phyloP scores from a whole-genome alignment of 306 rosid species.

The Macrotyloma uniflorum region DNA sequence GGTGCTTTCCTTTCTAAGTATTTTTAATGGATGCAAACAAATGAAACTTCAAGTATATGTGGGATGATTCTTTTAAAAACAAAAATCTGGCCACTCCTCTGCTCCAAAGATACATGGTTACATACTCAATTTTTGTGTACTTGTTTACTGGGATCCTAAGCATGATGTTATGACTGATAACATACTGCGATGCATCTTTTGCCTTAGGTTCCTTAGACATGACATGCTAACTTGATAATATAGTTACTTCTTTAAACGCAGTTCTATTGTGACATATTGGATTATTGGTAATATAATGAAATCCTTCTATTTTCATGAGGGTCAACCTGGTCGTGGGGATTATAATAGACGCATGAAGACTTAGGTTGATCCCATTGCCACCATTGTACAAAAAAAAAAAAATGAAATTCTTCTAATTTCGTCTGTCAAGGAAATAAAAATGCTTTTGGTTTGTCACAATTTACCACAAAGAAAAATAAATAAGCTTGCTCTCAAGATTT shows the following conservation, averaged over 20 bases:
- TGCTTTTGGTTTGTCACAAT: background rate
- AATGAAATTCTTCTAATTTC: conserved; percentile 12
- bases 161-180: conserved; percentile 23
- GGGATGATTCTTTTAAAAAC: conserved; percentile 20
- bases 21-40: conserved; percentile 9
- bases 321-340: too few relatives aligned
- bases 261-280: conserved; percentile 11
- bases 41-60: conserved; percentile 18
- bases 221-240: conserved; percentile 21
- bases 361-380: too few relatives aligned
- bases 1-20: background rate
- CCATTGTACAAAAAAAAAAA: too few relatives aligned
- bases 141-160: conserved; percentile 4
- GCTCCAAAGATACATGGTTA: background rate
- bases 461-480: background rate
- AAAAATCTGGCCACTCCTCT: conserved; percentile 11
- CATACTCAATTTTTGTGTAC: conserved; percentile 4
- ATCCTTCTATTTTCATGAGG: conserved; percentile 21
- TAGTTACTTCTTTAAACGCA: background rate
- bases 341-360: too few relatives aligned
- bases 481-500: conserved; percentile 7
- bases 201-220: conserved; percentile 20
- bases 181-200: background rate
- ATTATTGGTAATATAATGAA: conserved; percentile 7
- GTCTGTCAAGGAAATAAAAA: background rate